Conservation (phyloP, 495 filamentous ascomycete genomes). For the Darksidea phi region DNA sequence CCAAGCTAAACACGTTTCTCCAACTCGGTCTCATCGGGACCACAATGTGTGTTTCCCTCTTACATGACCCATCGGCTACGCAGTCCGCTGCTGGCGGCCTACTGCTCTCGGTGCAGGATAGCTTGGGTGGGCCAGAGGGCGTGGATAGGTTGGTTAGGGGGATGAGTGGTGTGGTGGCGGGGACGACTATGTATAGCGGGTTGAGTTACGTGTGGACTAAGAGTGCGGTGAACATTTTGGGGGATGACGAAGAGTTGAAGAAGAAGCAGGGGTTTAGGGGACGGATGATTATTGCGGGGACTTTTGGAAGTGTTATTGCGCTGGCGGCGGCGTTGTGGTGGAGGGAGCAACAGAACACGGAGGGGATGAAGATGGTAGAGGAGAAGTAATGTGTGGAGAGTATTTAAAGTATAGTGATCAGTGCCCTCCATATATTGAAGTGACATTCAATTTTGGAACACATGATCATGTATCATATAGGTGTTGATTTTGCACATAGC, state of each 20-base stretch:
- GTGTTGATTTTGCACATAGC: background rate
- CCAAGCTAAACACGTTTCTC: constrained; percentile 61
- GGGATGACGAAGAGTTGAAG: constrained; percentile 43
- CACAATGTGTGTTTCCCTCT: constrained; percentile 30
- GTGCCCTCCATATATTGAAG: no score
- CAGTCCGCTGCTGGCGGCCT: constrained; percentile 10
- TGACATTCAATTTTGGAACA: background rate
- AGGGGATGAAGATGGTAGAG: background rate
- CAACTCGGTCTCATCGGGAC: constrained; percentile 45
- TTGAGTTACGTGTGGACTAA: constrained; percentile 43
- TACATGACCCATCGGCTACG: constrained; percentile 28
- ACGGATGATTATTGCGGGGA: constrained; percentile 41
- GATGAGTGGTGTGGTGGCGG: constrained; percentile 41
- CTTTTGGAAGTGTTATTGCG: constrained; percentile 39
- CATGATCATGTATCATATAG: background rate
- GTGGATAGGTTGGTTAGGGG: constrained; percentile 33
- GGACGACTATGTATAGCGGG: constrained; percentile 44
- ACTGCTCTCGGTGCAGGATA: background rate
- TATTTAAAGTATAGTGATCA: no score
- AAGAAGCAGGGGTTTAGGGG: constrained; percentile 44
- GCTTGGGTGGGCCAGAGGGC: constrained; percentile 22
- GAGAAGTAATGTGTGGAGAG: background rate
- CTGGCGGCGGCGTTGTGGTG: constrained; percentile 35
- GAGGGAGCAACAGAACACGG: constrained; percentile 1
- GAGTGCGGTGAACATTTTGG: constrained; percentile 45